Evolutionary conservation across 179 eudicot genomes (phyloP), one percentile per base, ranked within the genome.

Genomic region (Spergularia azorica): DNA sequence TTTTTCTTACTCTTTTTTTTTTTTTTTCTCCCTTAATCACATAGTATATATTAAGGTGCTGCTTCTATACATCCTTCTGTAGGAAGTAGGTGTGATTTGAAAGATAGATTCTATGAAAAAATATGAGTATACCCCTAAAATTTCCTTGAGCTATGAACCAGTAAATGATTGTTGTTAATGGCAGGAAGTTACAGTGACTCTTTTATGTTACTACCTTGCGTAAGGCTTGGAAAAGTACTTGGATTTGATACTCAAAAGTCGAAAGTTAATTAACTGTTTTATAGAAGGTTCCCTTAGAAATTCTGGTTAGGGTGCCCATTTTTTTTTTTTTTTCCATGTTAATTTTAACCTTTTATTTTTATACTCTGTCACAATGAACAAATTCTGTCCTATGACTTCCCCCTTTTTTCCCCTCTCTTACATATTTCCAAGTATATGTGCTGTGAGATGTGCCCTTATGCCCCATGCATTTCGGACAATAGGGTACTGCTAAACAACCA

Each of bases 401-500:
- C 16, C 48, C 16, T 71, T 55, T 26, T 36, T 3, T 0, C 39
- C 39, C 39, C 17, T 32, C 17, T 62, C 13, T 62, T 16, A 20
- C 12, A 43, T n/a, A 13, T 57, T 41, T 36, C 56, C 12, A 48
- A 9, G 46, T 61, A 48, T 12, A 60, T 74, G 16, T 36, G 39
- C 39, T 36, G 39, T 36, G 39, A 36, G 39, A 36, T 36, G 39
- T 54, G 60, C 36, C 60, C 72, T 67, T 57, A n/a, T 41, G 16
- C 52, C 59, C 66, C 41, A 36, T 67, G 57, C 4, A 63, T 69
- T 63, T 67, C 32, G 75, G 58, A 61, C 77, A 9, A 54, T 82
- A 92, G 97, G 56, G 67, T 64, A 60, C 80, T 92, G 63, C 86
- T 74, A 59, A 81, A 86, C 76, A 92, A 92, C 78, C 73, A 75